These are phyloP conservation scores for Skeletonema potamos DNA, from an alignment of 108 stramenopile species.

Conservation along the genomic window DNA sequence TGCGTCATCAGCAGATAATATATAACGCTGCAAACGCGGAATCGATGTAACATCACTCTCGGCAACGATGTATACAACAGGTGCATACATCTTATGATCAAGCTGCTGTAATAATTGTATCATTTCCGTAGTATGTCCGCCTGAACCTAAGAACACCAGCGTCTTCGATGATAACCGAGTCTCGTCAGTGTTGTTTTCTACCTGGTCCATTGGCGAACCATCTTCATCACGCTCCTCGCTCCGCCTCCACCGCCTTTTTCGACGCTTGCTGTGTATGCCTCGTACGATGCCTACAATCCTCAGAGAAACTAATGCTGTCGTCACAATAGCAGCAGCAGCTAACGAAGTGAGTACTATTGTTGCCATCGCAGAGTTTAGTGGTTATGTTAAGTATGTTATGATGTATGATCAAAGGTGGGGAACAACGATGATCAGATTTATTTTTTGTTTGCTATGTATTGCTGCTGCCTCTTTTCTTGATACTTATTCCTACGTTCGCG, in stretches of 20 bases:
- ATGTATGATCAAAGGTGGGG: no score
- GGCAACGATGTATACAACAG: slow-evolving; percentile 67
- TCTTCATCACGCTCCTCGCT: neutral
- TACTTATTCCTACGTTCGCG: no score
- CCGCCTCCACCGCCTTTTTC: neutral
- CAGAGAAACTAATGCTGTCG: neutral
- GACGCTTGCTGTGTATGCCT: neutral
- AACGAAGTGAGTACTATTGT: neutral
- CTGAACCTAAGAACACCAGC: slow-evolving; percentile 80
- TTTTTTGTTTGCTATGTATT: no score
- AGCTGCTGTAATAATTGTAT: slow-evolving; percentile 59
- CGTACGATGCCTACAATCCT: neutral
- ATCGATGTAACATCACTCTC: slow-evolving; percentile 68
- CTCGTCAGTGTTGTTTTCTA: neutral
- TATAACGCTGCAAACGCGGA: slow-evolving; percentile 45
- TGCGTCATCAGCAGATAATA: neutral
- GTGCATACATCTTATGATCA: slow-evolving; percentile 53
- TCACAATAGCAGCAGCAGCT: neutral
- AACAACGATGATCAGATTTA: no score
- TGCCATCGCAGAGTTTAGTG: neutral
- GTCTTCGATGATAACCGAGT: slow-evolving; percentile 24
- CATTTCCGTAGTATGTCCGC: slow-evolving; percentile 93
- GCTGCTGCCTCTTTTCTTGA: no score
- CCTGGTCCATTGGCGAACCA: neutral
- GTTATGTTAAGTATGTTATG: no score